Evolutionary conservation across 139 green algal genomes (phyloP), one percentile per base, ranked within the genome.

Genomic region (Tetradesmus obliquus): DNA sequence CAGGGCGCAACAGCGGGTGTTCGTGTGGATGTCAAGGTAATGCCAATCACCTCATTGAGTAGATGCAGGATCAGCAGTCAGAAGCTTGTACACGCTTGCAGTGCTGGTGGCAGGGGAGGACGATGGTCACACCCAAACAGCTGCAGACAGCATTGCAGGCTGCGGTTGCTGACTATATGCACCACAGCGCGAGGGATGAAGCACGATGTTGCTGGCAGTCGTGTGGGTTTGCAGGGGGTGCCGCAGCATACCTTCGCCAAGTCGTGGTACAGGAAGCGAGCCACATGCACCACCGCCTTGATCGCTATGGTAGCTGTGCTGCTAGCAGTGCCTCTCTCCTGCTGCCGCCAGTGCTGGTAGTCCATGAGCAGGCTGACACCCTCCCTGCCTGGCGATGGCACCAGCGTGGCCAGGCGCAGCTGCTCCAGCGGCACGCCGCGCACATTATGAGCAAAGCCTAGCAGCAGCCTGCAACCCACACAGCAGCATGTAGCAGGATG

Each of bases 201-300:
- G 17, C 17, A 17, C 5, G 17, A 19, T 19, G 2, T 20, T 13
- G 66, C 66, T 76, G 17, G 66, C 17, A 71, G 66, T 4, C n/a
- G 66, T 24, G 2, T 17, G 2, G 7, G 5, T 3, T 24, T 24
- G 2, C 66, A 76, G 17, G 66, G n/a, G 15, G 15, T 9, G 57
- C 9, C 17, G 8, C 66, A 24, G 15, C 66, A 24, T 76, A 76
- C 66, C 66, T 76, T 76, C 19, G 92, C 94, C 53, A 93, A n/a
- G 2, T 84, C 79, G 72, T 96, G 93, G 90, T 96, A 95, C 76
- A 97, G 24, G 88, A 95, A 97, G 71, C 97, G 96, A 54, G 94
- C 95, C 10, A 92, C 74, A 76, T 86, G 55, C 32, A 94, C 55
- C 12, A 66, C 6, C 19, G 86, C 80, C 62, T 45, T 82, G 51